Evolutionary conservation across 192 early-diverging fungal genomes (phyloP).

Genomic region (Rhizophagus sp.): DNA sequence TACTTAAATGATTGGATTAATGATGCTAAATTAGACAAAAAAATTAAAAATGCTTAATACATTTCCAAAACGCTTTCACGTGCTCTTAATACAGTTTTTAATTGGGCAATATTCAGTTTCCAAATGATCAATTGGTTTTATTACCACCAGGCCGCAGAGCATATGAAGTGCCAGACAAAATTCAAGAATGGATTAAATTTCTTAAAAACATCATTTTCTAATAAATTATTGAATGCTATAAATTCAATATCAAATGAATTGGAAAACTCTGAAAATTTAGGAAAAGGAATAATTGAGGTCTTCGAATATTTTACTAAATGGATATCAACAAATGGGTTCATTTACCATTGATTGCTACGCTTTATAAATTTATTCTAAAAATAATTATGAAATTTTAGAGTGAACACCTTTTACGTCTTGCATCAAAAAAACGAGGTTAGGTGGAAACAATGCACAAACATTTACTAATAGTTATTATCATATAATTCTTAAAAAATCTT

Average conservation of each 20-base stretch:
- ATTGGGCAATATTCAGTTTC: not conserved
- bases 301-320: not conserved
- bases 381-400: no score
- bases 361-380: no score
- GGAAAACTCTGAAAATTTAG: not conserved
- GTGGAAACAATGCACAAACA: not conserved
- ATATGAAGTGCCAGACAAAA: no score
- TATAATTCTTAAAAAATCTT: no score
- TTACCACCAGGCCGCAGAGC: no score
- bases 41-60: no score
- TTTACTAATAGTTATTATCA: no score
- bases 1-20: not conserved
- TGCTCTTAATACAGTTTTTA: not conserved
- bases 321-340: not conserved
- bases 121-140: not conserved
- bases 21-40: not conserved
- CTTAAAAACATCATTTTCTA: not conserved
- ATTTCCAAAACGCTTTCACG: not conserved
- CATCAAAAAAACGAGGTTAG: not conserved
- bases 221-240: not conserved
- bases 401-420: no score
- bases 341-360: not conserved
- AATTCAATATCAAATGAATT: slow-evolving; percentile 13
- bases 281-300: not conserved
- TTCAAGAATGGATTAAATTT: not conserved